Evolutionary conservation across 306 rosid species (phyloP).

Genomic region (Ziziphus jujuba): DNA sequence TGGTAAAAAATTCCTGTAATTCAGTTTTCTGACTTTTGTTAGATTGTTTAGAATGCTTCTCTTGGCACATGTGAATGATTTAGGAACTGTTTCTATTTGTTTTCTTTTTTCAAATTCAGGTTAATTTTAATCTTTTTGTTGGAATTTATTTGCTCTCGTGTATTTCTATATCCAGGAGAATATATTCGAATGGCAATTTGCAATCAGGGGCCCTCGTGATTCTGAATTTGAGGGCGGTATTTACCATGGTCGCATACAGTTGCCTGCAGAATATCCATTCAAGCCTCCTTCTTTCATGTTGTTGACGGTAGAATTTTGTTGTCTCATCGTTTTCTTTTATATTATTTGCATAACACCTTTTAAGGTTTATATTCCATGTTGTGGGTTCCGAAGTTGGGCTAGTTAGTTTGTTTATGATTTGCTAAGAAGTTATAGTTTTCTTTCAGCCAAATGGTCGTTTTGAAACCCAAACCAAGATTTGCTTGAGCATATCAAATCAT

Average conservation of each 20-base stretch:
- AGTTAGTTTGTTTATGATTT: not conserved
- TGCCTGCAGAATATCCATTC: conserved; percentile 88
- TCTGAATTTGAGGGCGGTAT: conserved; percentile 89
- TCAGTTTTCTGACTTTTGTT: no score
- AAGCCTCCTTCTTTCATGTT: conserved; percentile 91
- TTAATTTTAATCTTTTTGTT: not conserved
- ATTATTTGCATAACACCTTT: conserved; percentile 1
- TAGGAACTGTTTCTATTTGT: not conserved
- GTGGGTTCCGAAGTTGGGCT: not conserved
- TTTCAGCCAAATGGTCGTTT: conserved; percentile 94
- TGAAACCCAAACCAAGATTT: conserved; percentile 92
- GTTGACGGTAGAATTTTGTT: conserved; percentile 56
- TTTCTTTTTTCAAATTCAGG: not conserved
- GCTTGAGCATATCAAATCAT: conserved; percentile 96
- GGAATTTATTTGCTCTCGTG: not conserved
- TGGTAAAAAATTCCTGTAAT: no score
- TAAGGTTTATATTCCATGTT: not conserved
- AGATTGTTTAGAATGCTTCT: no score
- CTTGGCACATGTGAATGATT: no score
- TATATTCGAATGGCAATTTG: conserved; percentile 96
- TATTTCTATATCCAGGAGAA: conserved; percentile 60
- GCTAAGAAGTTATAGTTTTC: conserved; percentile 26
- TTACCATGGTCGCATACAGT: conserved; percentile 79
- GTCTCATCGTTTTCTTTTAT: conserved; percentile 1
- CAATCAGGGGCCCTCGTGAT: conserved; percentile 71